Percentiles rank a stretch among this genome's conserved stretches.
phyloP scores from a whole-genome alignment of 306 rosid species.

The Dryas drummondii region DNA sequence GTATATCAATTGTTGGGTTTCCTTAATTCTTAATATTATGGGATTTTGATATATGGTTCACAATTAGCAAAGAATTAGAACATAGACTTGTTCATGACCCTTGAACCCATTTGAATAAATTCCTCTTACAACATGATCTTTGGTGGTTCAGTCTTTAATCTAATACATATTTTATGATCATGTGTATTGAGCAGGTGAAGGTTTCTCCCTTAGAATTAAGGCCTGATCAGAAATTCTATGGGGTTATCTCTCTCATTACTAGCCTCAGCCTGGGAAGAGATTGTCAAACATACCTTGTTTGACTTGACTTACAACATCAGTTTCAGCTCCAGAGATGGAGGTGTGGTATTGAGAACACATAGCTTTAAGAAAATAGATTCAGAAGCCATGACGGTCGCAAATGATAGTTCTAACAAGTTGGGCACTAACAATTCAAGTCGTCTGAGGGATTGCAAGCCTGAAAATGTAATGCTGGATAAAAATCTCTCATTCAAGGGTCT shows the following conservation, averaged over 20 bases:
- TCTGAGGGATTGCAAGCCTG: constrained; percentile 52
- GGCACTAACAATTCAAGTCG: constrained; percentile 28
- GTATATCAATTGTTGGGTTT: not conserved
- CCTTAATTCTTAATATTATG: not conserved
- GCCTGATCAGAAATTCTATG: constrained; percentile 33
- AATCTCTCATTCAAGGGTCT: constrained; percentile 43
- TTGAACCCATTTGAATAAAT: no score
- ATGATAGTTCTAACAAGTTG: constrained; percentile 27
- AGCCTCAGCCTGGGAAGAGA: constrained; percentile 55
- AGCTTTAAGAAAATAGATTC: constrained; percentile 59
- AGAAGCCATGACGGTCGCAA: constrained; percentile 30
- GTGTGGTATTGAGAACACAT: constrained; percentile 41
- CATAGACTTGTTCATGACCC: no score
- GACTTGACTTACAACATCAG: constrained; percentile 27
- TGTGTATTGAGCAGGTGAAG: constrained; percentile 8
- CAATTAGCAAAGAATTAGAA: no score
- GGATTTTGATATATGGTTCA: not conserved
- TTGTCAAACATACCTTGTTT: constrained; percentile 35
- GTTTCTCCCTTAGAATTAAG: constrained; percentile 6
- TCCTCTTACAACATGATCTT: not conserved
- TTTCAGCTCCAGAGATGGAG: constrained; percentile 45
- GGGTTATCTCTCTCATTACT: constrained; percentile 63
- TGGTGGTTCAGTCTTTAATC: constrained; percentile 1
- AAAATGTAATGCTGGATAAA: constrained; percentile 42
- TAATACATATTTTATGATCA: not conserved